phyloP scores from a whole-genome alignment of 352 stramenopile genomes.

The Peronospora farinosa region DNA sequence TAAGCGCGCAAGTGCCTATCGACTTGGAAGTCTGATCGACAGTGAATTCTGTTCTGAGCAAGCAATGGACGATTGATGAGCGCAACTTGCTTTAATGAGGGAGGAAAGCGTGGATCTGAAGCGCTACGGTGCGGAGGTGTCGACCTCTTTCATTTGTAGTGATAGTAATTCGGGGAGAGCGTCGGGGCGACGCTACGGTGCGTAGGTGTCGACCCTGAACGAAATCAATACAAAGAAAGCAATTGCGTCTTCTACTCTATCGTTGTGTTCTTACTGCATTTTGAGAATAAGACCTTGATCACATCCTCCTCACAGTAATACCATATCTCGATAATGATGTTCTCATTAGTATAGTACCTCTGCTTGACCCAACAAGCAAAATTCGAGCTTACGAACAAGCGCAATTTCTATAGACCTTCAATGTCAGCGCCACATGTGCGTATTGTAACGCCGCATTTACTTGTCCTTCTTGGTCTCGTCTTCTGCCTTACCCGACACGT shows the following conservation, averaged over 20 bases:
- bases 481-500: constrained; percentile 1
- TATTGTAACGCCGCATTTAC: constrained; percentile 7
- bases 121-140: constrained; percentile 88
- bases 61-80: constrained; percentile 27
- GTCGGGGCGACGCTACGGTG: constrained; percentile 86
- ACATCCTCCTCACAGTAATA: background rate
- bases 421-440: background rate
- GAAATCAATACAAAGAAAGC: constrained; percentile 30
- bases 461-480: constrained; percentile 46
- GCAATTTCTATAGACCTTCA: no score
- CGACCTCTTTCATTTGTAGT: constrained; percentile 67
- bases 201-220: constrained; percentile 80
- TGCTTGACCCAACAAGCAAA: no score
- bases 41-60: constrained; percentile 25
- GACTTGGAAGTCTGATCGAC: constrained; percentile 13
- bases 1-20: constrained; percentile 35
- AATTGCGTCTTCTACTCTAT: constrained; percentile 10
- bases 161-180: constrained; percentile 48
- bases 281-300: background rate
- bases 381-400: no score
- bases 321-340: no score
- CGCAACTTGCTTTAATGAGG: constrained; percentile 24
- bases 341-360: no score
- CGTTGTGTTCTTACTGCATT: background rate
- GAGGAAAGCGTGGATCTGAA: constrained; percentile 79